These are phyloP conservation scores for Aeschynomene evenia DNA, from an alignment of 306 rosid species.

Conservation along the genomic window DNA sequence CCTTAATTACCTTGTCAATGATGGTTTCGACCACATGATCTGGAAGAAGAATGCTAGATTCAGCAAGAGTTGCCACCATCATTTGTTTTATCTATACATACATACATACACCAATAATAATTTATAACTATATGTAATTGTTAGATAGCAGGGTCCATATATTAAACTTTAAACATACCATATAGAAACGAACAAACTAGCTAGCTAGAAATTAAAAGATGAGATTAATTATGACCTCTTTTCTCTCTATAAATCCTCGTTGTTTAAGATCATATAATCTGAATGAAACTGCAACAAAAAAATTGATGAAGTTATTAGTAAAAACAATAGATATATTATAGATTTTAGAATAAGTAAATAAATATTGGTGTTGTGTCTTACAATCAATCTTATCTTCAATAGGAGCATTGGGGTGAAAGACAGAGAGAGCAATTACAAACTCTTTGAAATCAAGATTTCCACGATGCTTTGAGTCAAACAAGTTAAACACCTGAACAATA, in stretches of 20 bases:
- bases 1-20: slow-evolving; percentile 75
- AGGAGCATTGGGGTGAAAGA: slow-evolving; percentile 82
- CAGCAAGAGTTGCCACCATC: slow-evolving; percentile 88
- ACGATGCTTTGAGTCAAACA: slow-evolving; percentile 64
- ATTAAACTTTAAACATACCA: not conserved
- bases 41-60: slow-evolving; percentile 77
- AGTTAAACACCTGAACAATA: slow-evolving; percentile 71
- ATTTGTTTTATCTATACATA: slow-evolving; percentile 68
- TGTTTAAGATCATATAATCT: slow-evolving; percentile 74
- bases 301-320: slow-evolving; percentile 28
- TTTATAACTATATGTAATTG: too few species aligned
- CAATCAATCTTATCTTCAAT: slow-evolving; percentile 74
- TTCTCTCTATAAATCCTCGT: slow-evolving; percentile 72
- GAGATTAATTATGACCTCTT: slow-evolving; percentile 76
- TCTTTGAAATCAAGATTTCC: slow-evolving; percentile 75
- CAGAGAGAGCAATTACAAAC: slow-evolving; percentile 80
- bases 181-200: slow-evolving; percentile 3
- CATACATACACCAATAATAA: too few species aligned
- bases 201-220: too few species aligned
- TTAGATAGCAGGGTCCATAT: slow-evolving; percentile 13
- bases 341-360: slow-evolving; percentile 11
- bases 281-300: slow-evolving; percentile 74
- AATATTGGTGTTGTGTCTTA: slow-evolving; percentile 39
- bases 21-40: slow-evolving; percentile 68
- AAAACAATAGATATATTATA: slow-evolving; percentile 3